These are phyloP conservation scores for Phyllosticta citriasiana DNA, from an alignment of 2,329 filamentous ascomycete species.

Conservation along the genomic window DNA sequence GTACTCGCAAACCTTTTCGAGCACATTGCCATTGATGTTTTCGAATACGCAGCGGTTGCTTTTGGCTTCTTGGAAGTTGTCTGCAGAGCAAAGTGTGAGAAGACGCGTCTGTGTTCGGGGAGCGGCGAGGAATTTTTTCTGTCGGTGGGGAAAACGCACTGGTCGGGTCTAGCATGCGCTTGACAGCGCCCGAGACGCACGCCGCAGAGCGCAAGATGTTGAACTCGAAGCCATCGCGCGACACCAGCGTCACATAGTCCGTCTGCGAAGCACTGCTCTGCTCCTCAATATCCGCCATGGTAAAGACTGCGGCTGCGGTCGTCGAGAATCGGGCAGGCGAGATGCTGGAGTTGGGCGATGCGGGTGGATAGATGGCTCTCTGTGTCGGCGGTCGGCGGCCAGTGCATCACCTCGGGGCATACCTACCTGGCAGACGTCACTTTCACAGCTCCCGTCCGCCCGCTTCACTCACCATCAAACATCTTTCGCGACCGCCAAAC, in stretches of 20 bases:
- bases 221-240: slow-evolving; percentile 67
- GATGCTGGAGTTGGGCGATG: neutral
- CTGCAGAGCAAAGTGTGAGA: slow-evolving; percentile 23
- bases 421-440: neutral
- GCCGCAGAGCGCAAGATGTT: slow-evolving; percentile 63
- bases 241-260: slow-evolving; percentile 70
- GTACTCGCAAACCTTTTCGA: slow-evolving; percentile 76
- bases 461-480: neutral
- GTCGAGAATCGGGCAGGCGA: neutral
- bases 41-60: slow-evolving; percentile 57
- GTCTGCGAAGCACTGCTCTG: slow-evolving; percentile 16
- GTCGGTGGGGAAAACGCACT: slow-evolving; percentile 36
- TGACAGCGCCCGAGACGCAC: slow-evolving; percentile 60
- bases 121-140: neutral
- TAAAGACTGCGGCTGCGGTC: neutral
- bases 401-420: too few relatives aligned
- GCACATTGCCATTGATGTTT: slow-evolving; percentile 63
- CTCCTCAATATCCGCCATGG: neutral
- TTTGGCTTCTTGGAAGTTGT: slow-evolving; percentile 55
- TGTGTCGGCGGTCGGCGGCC: neutral
- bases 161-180: slow-evolving; percentile 61
- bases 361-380: neutral
- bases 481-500: neutral
- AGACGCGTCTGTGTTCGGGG: neutral
- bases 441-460: neutral